Evolutionary conservation across 139 green algal genomes (phyloP), one percentile per base, ranked within the genome.

Genomic region (Haematococcus sp.): DNA sequence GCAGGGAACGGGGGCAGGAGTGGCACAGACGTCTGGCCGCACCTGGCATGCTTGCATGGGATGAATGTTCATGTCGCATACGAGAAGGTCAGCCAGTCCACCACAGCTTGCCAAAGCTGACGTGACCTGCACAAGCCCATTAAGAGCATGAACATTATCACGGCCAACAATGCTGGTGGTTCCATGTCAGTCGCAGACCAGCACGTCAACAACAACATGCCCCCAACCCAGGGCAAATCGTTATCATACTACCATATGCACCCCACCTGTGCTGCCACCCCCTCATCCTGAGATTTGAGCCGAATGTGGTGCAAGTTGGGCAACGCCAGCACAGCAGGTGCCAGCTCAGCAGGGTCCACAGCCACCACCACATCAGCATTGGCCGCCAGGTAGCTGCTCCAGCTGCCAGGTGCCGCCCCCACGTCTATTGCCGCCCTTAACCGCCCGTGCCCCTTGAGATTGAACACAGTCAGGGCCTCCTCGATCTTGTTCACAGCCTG

Each of bases 401-500:
- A 65, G 58, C 58, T 65, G 58, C 58, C 58, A 33, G 58, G 58
- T 11, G 58, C 58, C 22, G 58, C 58, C 23, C 58, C 58, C 58
- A 65, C 58, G 25, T 65, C 58, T 35, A 65, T 65, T 22, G 11
- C 58, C 34, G 58, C 58, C 11, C 9, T 28, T 9, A 65, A 22
- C 30, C 30, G 58, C n/a, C 30, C n/a, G 23, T 65, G 28, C 3
- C 58, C 28, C 23, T 33, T 19, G n/a, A 61, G 52, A 7, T 4
- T 32, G 52, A 25, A 61, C 58, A 65, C 58, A 28, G 28, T 30
- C 11, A 65, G 28, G 4, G 25, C 58, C 9, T 65, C 58, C 11
- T 65, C n/a, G 23, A 65, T 65, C 58, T 65, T 65, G 58, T 65
- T 65, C n/a, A 65, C 25, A 11, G 58, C 40, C 40, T 49, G 40